Evolutionary conservation across 2,329 filamentous ascomycete species (phyloP).

Genomic region (Sporothrix pseudoabietina): DNA sequence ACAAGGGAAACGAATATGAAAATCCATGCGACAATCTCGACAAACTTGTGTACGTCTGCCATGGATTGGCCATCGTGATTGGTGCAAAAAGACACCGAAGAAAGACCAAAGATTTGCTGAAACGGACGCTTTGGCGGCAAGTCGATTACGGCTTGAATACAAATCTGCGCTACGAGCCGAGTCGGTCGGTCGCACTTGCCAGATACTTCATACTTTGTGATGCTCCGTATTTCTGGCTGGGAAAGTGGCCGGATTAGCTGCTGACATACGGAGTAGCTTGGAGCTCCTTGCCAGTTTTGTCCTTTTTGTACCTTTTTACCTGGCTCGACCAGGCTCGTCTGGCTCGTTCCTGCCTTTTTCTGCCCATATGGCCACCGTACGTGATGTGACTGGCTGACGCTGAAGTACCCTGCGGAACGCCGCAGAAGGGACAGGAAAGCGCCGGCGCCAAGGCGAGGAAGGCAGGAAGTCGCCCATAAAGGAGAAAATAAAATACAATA

Average conservation of each 20-base stretch:
- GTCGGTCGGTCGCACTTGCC: not conserved
- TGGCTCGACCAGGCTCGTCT: not conserved
- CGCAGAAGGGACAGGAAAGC: conserved; percentile 25
- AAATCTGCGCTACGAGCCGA: not conserved
- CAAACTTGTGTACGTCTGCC: not conserved
- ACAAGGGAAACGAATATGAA: conserved; percentile 1
- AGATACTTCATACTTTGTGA: not conserved
- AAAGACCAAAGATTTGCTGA: not conserved
- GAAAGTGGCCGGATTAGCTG: not conserved
- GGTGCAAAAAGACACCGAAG: not conserved
- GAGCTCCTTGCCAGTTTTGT: conserved; percentile 19
- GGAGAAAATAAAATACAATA: not conserved
- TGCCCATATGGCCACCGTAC: conserved; percentile 25
- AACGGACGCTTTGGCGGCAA: conserved; percentile 21
- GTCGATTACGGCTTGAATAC: conserved; percentile 5
- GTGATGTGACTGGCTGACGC: conserved; percentile 28
- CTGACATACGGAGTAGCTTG: conserved; percentile 6
- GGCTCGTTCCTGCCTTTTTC: conserved; percentile 14
- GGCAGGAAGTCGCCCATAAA: not conserved
- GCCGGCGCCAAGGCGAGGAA: not conserved
- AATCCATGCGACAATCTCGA: conserved; percentile 12
- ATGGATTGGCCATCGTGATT: conserved; percentile 13
- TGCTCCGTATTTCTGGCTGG: conserved; percentile 8
- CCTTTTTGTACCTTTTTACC: conserved; percentile 1
- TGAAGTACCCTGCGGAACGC: conserved; percentile 14